Evolutionary conservation across 768 basidiomycete species (phyloP).

Genomic region (Daedaleopsis nitida): DNA sequence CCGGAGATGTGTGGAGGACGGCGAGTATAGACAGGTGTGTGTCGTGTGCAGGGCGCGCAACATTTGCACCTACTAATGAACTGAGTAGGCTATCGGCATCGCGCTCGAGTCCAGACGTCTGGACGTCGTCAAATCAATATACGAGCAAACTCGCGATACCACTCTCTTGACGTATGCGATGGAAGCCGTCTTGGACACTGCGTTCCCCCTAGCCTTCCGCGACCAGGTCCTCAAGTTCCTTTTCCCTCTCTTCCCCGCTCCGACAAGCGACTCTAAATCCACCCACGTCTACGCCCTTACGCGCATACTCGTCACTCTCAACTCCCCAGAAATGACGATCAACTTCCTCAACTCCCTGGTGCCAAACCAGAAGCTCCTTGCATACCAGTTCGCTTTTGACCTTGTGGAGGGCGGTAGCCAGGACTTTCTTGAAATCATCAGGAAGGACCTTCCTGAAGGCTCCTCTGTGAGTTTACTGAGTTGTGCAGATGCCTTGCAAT

Average conservation of each 20-base stretch:
- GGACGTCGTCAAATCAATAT: conserved; percentile 82
- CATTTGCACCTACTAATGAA: conserved; percentile 11
- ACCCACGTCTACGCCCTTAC: conserved; percentile 81
- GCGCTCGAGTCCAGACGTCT: conserved; percentile 90
- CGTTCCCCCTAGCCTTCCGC: conserved; percentile 84
- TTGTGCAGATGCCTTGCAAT: not conserved
- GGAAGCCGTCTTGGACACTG: conserved; percentile 88
- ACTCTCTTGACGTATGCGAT: conserved; percentile 87
- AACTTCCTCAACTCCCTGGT: conserved; percentile 74
- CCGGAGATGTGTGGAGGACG: conserved; percentile 79
- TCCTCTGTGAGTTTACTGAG: conserved; percentile 49
- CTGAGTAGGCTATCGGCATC: conserved; percentile 83
- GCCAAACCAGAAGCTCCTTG: conserved; percentile 70
- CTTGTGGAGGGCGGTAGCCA: conserved; percentile 92
- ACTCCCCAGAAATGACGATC: conserved; percentile 77
- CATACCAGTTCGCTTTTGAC: conserved; percentile 96
- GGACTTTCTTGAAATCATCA: conserved; percentile 83
- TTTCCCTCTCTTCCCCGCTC: conserved; percentile 84
- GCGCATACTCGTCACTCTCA: conserved; percentile 86
- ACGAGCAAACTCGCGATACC: conserved; percentile 71
- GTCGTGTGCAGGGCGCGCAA: not conserved
- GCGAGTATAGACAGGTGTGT: conserved; percentile 86
- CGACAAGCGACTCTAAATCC: conserved; percentile 69
- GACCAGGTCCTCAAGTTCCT: conserved; percentile 78
- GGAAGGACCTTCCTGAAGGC: conserved; percentile 67